Evolutionary conservation across 129 eudicot species (phyloP).

Genomic region (Lonicera japonica): DNA sequence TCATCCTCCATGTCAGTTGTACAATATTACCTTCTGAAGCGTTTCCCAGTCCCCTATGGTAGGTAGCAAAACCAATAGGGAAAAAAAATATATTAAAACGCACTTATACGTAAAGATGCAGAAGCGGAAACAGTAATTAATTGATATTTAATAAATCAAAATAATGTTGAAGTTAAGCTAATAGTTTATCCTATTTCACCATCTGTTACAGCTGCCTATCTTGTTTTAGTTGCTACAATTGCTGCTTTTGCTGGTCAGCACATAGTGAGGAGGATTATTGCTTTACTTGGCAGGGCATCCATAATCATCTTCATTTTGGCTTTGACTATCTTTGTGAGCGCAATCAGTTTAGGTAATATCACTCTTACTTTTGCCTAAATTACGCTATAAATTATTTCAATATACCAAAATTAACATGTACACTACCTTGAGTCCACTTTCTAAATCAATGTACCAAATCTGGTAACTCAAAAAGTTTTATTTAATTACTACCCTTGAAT

Average conservation of each 20-base stretch:
- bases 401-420: too few species aligned
- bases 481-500: too few species aligned
- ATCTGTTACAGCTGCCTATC: constrained; percentile 40
- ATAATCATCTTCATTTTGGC: constrained; percentile 47
- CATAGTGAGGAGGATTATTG: constrained; percentile 34
- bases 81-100: background rate
- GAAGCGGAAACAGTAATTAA: background rate
- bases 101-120: too few species aligned
- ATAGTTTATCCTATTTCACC: background rate
- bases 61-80: background rate
- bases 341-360: constrained; percentile 35
- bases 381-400: too few species aligned
- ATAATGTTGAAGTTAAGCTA: background rate
- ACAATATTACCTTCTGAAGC: constrained; percentile 39
- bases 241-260: constrained; percentile 50
- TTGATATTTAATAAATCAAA: too few species aligned
- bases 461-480: too few species aligned
- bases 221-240: constrained; percentile 31
- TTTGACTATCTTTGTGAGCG: constrained; percentile 33
- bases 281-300: constrained; percentile 39
- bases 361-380: too few species aligned
- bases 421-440: too few species aligned
- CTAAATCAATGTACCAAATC: too few species aligned
- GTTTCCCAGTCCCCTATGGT: constrained; percentile 49
- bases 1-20: constrained; percentile 52